phyloP scores from a whole-genome alignment of 352 stramenopile species.

The Phytopythium chamaehyphon region DNA sequence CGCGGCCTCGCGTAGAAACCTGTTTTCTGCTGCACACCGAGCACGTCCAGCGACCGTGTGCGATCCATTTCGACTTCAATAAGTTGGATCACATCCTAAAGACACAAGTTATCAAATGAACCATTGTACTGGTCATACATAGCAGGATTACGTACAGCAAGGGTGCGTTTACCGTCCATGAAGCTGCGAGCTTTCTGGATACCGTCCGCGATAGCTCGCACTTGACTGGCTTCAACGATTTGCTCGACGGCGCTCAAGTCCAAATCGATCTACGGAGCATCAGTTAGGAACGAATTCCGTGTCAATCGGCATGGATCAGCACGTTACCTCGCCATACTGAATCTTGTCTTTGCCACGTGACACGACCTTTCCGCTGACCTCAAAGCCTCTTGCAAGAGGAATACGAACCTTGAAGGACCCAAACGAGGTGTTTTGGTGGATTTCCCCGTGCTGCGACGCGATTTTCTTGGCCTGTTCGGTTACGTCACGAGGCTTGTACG shows the following conservation, averaged over 20 bases:
- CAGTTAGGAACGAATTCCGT: neutral
- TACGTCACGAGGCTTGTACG: slow-evolving; percentile 90
- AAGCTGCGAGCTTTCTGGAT: slow-evolving; percentile 46
- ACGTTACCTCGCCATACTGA: slow-evolving; percentile 86
- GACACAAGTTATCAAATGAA: neutral
- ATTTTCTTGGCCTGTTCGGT: slow-evolving; percentile 92
- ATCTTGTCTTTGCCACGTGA: slow-evolving; percentile 69
- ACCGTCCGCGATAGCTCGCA: slow-evolving; percentile 72
- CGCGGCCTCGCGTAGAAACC: slow-evolving; percentile 79
- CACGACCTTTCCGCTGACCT: slow-evolving; percentile 74
- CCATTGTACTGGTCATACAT: too few relatives aligned
- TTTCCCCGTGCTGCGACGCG: slow-evolving; percentile 52
- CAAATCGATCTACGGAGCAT: slow-evolving; percentile 57
- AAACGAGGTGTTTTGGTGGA: slow-evolving; percentile 49
- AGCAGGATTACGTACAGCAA: slow-evolving; percentile 26
- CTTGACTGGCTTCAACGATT: slow-evolving; percentile 87
- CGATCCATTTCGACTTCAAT: slow-evolving; percentile 69
- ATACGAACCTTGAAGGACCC: slow-evolving; percentile 49
- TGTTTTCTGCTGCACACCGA: slow-evolving; percentile 48
- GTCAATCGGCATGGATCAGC: too few relatives aligned
- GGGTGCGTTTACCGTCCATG: slow-evolving; percentile 61
- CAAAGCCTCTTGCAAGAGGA: slow-evolving; percentile 44
- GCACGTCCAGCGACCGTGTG: slow-evolving; percentile 54
- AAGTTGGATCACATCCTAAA: slow-evolving; percentile 54
- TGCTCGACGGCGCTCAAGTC: slow-evolving; percentile 85